Conservation (phyloP, 257 asterid genomes). For the Solanum neorickii region DNA sequence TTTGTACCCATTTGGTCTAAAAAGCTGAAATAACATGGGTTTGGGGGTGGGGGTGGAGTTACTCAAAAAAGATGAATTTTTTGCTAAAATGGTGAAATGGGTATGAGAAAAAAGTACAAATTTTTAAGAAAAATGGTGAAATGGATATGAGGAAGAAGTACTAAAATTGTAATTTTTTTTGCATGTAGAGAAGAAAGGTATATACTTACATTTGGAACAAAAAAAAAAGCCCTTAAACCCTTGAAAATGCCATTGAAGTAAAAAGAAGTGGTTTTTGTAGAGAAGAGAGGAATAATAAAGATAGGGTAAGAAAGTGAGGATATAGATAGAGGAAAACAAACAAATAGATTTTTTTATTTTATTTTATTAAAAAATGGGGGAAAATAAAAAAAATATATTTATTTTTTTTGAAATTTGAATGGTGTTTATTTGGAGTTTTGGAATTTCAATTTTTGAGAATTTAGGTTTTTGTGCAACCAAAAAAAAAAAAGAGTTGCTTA, state of each 20-base stretch:
- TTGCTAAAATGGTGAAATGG: neutral
- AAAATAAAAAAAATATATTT: neutral
- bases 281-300: conserved; percentile 5
- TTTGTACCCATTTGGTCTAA: neutral
- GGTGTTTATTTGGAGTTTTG: neutral
- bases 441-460: neutral
- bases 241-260: conserved; percentile 26
- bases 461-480: neutral
- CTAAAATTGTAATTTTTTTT: neutral
- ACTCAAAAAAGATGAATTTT: neutral
- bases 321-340: conserved; percentile 6
- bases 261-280: neutral
- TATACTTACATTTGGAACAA: conserved; percentile 7
- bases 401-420: conserved; percentile 8
- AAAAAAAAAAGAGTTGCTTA: neutral
- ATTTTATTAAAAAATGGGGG: neutral
- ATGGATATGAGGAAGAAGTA: neutral
- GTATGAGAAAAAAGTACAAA: neutral
- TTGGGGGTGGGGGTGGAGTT: neutral
- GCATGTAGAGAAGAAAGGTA: neutral
- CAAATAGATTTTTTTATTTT: neutral
- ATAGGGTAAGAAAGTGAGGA: conserved; percentile 38
- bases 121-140: neutral
- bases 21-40: neutral
- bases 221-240: conserved; percentile 11